Evolutionary conservation across 192 early-diverging fungal species (phyloP), one percentile per base, ranked within the genome.

Genomic region (Linderina pennispora): DNA sequence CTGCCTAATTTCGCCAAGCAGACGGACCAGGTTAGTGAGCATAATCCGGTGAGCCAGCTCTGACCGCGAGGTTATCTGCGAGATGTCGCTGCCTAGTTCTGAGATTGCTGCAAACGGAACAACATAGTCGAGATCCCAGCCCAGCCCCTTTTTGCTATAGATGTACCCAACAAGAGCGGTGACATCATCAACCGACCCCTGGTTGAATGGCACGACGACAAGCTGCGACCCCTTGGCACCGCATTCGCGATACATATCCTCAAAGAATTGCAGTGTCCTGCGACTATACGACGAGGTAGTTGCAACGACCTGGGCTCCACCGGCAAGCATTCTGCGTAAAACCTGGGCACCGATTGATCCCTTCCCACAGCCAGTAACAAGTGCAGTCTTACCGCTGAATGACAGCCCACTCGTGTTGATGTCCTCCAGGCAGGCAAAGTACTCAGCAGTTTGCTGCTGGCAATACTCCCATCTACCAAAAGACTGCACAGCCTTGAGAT

Each of bases 161-260:
- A 93, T 87, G 68, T 90, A 97, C 53, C 87, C 68, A 33, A 94
- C 75, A 18, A 94, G 63, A 16, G 78, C 58, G 39, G 78, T 66
- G 22, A 85, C 77, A 65, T 97, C 94, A 54, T 84, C 80, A 54
- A 79, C 76, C 1, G 92, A 93, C 39, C 82, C 90, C 46, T 84
- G 87, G 64, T 97, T 97, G 75, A 97, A 97, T 8, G 94, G 92
- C 18, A 94, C 92, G n/a, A 97, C 83, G 32, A 94, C 76, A 38
- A 97, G 76, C 31, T 81, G 72, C 1, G 88, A 85, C 22, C 87
- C 89, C 50, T 84, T 83, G 23, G 92, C 84, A 18, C 92, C 94
- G 60, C 83, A 80, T 16, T 70, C 65, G 47, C 92, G 83, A 71
- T 91, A 97, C 54, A 97, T 86, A 23, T 78, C 63, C 47, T 90